Evolutionary conservation across 768 basidiomycete species (phyloP).

Genomic region (Cubamyces sp.): DNA sequence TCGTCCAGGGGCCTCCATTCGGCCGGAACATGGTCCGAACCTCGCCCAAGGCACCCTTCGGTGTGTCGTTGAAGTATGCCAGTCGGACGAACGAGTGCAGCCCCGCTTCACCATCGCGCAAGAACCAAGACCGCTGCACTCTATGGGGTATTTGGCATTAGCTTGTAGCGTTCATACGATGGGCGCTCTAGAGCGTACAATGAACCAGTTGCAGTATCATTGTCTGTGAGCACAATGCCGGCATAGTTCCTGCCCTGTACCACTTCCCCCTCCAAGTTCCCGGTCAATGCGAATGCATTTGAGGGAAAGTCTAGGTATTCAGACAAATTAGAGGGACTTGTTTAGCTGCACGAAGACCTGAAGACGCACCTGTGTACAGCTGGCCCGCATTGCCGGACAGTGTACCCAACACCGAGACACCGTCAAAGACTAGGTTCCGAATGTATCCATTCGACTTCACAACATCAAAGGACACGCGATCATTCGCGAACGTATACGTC

Average conservation of each 20-base stretch:
- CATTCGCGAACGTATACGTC: constrained; percentile 13
- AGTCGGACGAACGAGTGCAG: constrained; percentile 35
- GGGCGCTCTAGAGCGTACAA: constrained; percentile 2
- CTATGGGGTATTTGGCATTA: background rate
- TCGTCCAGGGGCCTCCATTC: constrained; percentile 32
- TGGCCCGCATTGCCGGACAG: constrained; percentile 32
- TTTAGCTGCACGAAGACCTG: too few species aligned
- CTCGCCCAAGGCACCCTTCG: constrained; percentile 31
- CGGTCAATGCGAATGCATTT: constrained; percentile 23
- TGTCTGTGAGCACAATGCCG: constrained; percentile 35
- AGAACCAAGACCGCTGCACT: constrained; percentile 36
- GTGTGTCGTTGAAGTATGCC: constrained; percentile 30
- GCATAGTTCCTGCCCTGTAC: constrained; percentile 29
- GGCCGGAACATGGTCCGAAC: constrained; percentile 39
- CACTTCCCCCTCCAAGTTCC: constrained; percentile 17
- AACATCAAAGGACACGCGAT: constrained; percentile 19
- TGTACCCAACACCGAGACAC: constrained; percentile 26
- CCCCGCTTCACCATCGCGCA: constrained; percentile 33
- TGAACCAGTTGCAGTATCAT: constrained; percentile 24
- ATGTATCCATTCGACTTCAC: constrained; percentile 29
- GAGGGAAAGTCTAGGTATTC: constrained; percentile 31
- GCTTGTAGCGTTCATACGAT: constrained; percentile 7
- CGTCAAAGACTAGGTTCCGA: constrained; percentile 27
- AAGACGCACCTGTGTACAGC: constrained; percentile 26
- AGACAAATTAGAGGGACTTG: background rate